Conservation (phyloP, 441 rosid genomes). For the Sinapis alba region DNA sequence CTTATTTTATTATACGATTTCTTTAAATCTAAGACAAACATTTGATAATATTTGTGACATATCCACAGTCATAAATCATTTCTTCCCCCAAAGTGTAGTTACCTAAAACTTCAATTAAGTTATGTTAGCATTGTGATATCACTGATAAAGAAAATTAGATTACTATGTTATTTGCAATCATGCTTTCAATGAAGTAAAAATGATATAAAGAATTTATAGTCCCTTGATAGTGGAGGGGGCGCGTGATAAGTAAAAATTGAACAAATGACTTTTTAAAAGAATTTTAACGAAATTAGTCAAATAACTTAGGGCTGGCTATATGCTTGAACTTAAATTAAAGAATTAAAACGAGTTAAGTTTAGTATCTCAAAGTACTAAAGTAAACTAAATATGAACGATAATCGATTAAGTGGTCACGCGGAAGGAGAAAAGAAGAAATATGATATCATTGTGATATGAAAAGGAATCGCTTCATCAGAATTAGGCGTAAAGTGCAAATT, state of each 20-base stretch:
- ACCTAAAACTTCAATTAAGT: background rate
- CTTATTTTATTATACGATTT: background rate
- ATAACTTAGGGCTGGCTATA: background rate
- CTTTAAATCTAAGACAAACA: background rate
- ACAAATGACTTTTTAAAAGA: background rate
- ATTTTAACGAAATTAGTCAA: background rate
- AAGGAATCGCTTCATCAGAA: slow-evolving; percentile 36
- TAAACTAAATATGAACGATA: background rate
- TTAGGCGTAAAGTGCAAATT: slow-evolving; percentile 41
- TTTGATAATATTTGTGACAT: background rate
- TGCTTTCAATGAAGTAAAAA: background rate
- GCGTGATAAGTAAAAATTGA: background rate
- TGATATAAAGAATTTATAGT: background rate
- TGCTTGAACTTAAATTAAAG: slow-evolving; percentile 1
- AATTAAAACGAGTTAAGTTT: background rate
- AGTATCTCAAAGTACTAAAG: background rate
- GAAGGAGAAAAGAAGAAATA: slow-evolving; percentile 45
- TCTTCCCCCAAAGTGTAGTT: background rate
- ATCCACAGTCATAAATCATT: background rate
- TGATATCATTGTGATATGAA: slow-evolving; percentile 43
- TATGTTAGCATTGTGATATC: background rate
- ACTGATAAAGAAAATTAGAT: background rate
- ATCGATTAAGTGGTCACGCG: slow-evolving; percentile 50
- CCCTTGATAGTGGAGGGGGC: background rate
- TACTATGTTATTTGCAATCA: background rate